Percentiles rank a stretch among this genome's conserved stretches.
These are phyloP conservation scores for Monilinia aucupariae DNA, from an alignment of 2,329 filamentous ascomycete genomes.

Conservation along the genomic window DNA sequence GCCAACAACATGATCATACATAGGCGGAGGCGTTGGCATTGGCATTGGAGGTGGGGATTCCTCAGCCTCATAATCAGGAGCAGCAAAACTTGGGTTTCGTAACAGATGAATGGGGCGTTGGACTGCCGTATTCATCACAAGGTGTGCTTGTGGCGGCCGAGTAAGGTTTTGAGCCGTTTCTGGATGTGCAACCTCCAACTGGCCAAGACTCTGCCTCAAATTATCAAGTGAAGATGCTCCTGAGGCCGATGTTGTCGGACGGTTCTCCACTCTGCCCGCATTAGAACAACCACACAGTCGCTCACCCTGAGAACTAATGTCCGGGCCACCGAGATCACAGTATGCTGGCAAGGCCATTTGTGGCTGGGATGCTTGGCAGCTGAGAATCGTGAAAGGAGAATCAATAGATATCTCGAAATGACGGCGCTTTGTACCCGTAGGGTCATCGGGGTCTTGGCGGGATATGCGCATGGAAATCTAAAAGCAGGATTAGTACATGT, in stretches of 20 bases:
- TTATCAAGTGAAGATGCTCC: conserved; percentile 44
- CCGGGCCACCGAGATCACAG: conserved; percentile 45
- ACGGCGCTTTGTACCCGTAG: conserved; percentile 52
- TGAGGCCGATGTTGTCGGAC: conserved; percentile 38
- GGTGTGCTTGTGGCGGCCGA: conserved; percentile 46
- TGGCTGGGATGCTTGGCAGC: conserved; percentile 64
- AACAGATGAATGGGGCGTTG: conserved; percentile 59
- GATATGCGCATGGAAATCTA: conserved; percentile 70
- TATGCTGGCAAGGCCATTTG: conserved; percentile 68
- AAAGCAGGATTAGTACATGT: neutral
- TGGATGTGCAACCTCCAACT: conserved; percentile 10
- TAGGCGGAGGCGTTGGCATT: conserved; percentile 65
- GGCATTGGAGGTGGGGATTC: conserved; percentile 62
- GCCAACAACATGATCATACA: conserved; percentile 60
- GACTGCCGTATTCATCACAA: conserved; percentile 28
- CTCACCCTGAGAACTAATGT: conserved; percentile 37
- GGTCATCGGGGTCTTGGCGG: conserved; percentile 58
- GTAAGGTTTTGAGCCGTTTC: conserved; percentile 34
- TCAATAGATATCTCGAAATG: conserved; percentile 77
- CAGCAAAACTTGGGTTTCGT: conserved; percentile 63
- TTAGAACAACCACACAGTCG: conserved; percentile 58
- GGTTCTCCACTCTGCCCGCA: conserved; percentile 39
- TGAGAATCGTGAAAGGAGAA: conserved; percentile 69
- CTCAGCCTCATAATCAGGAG: conserved; percentile 64
- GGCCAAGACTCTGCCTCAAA: conserved; percentile 24